phyloP scores from a whole-genome alignment of 148 eudicot genomes.

The Rhododendron ferrugineum region DNA sequence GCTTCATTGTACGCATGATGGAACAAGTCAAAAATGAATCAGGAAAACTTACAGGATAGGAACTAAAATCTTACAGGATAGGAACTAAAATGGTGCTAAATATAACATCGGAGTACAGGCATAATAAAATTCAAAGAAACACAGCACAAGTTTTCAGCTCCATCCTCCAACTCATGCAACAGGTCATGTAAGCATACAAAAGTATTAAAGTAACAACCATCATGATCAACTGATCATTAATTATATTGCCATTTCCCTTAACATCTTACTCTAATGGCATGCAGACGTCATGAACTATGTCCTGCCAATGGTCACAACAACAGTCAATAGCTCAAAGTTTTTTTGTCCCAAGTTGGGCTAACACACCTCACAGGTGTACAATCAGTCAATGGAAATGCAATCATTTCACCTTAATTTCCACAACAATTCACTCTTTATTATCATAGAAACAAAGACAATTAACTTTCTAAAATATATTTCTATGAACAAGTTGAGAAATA shows the following conservation, averaged over 20 bases:
- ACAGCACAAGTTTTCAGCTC: not conserved
- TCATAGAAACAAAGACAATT: not conserved
- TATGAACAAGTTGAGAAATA: not conserved
- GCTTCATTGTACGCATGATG: not conserved
- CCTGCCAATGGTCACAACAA: not conserved
- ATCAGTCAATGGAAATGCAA: not conserved
- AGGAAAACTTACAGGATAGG: not conserved
- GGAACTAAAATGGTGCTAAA: too few species aligned
- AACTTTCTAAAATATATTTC: not conserved
- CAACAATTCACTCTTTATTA: not conserved
- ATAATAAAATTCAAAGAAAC: not conserved
- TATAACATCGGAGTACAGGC: not conserved
- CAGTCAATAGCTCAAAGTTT: not conserved
- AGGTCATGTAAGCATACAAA: not conserved
- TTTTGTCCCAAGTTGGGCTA: not conserved
- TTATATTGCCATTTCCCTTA: not conserved
- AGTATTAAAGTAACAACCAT: not conserved
- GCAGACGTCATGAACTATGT: not conserved
- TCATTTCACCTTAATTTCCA: not conserved
- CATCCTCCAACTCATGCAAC: not conserved
- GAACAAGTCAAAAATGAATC: not conserved
- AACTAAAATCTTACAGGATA: not conserved
- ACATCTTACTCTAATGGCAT: not conserved
- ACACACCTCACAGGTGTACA: not conserved
- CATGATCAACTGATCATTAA: not conserved